Percentiles rank a stretch among this genome's conserved stretches.
Conservation (phyloP, 352 stramenopile genomes). For the Phytophthora cryptogea region DNA sequence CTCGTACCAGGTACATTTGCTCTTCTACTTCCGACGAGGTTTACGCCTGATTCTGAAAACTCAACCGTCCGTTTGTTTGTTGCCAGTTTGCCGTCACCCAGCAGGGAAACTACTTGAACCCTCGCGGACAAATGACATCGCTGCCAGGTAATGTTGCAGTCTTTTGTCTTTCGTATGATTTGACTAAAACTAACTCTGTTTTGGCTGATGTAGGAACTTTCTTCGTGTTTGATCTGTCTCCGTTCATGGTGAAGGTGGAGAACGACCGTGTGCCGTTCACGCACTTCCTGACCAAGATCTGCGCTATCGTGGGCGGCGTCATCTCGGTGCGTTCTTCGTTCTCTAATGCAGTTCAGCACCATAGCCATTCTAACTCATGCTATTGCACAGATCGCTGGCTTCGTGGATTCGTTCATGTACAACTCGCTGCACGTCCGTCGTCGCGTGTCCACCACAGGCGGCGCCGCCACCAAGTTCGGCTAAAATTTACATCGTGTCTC, state of each 20-base stretch:
- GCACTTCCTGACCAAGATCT: conserved; percentile 87
- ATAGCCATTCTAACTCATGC: not conserved
- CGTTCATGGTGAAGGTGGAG: conserved; percentile 88
- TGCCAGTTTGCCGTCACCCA: conserved; percentile 83
- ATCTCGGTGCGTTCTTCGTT: conserved; percentile 69
- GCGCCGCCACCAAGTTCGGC: conserved; percentile 36
- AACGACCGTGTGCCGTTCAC: conserved; percentile 81
- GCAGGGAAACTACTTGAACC: conserved; percentile 75
- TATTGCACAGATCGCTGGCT: conserved; percentile 75
- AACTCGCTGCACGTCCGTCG: conserved; percentile 74
- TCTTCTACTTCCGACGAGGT: not conserved
- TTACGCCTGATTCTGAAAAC: not conserved
- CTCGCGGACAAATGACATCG: conserved; percentile 64
- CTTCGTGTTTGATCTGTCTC: conserved; percentile 86
- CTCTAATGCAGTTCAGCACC: not conserved
- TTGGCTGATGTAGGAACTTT: conserved; percentile 56
- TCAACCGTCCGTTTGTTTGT: conserved; percentile 10
- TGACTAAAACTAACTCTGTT: conserved; percentile 1
- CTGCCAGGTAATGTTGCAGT: conserved; percentile 48
- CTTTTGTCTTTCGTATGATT: not conserved
- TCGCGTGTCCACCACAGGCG: conserved; percentile 30
- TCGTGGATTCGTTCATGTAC: conserved; percentile 89
- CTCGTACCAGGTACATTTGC: conserved; percentile 65
- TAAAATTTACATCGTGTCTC: conserved; percentile 12
- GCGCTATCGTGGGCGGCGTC: conserved; percentile 80